These are phyloP conservation scores for Amphibolis antarctica DNA, from an alignment of 106 monocot species.

Conservation along the genomic window DNA sequence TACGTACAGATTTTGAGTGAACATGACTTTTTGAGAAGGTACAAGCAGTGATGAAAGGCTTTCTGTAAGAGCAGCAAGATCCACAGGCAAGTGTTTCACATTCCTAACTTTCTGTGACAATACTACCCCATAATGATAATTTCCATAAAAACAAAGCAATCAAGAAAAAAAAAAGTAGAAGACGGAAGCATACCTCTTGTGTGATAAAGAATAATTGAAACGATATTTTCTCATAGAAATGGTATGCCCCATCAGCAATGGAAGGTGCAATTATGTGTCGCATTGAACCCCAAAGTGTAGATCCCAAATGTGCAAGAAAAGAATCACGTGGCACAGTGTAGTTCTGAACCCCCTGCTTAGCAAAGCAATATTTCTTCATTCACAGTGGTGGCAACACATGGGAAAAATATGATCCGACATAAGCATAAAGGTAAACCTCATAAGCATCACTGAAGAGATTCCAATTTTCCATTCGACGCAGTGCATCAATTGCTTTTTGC, in stretches of 20 bases:
- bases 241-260: constrained; percentile 67
- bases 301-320: constrained; percentile 89
- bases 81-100: constrained; percentile 59
- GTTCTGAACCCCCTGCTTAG: constrained; percentile 50
- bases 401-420: background rate
- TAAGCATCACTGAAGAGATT: constrained; percentile 67
- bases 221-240: constrained; percentile 90
- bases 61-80: constrained; percentile 46
- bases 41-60: constrained; percentile 58
- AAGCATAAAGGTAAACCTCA: constrained; percentile 37
- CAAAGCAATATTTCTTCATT: background rate
- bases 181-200: constrained; percentile 45
- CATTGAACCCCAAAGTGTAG: constrained; percentile 84
- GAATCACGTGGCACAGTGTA: constrained; percentile 96
- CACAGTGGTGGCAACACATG: background rate
- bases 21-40: constrained; percentile 63
- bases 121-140: constrained; percentile 15
- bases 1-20: constrained; percentile 61
- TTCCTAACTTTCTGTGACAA: constrained; percentile 58
- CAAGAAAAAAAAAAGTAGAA: background rate
- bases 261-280: constrained; percentile 88
- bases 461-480: constrained; percentile 87
- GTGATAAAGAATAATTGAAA: constrained; percentile 95
- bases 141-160: background rate
- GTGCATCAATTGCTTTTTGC: constrained; percentile 78